Conservation (phyloP, 116 monocot species). For the Cymodocea nodosa region DNA sequence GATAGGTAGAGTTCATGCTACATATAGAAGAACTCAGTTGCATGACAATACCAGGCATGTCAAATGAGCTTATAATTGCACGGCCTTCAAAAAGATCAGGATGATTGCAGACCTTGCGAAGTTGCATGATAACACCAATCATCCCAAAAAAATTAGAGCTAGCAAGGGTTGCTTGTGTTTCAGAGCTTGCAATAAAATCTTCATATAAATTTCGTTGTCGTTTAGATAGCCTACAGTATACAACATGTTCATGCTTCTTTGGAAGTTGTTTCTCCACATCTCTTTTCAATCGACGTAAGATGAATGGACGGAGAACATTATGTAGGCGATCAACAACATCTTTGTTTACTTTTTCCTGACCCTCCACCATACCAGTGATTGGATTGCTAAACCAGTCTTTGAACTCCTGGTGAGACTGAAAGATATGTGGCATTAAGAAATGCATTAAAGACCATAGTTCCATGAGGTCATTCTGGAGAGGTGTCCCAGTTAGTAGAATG, state of each 20-base stretch:
- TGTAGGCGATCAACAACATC: slow-evolving; percentile 97
- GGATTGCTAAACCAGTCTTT: slow-evolving; percentile 99
- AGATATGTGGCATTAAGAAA: slow-evolving; percentile 98
- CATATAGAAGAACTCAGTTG: slow-evolving; percentile 69
- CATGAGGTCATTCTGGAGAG: slow-evolving; percentile 99
- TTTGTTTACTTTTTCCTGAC: slow-evolving; percentile 93
- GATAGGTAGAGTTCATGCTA: slow-evolving; percentile 32
- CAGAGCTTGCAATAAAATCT: slow-evolving; percentile 96
- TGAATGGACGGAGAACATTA: slow-evolving; percentile 97
- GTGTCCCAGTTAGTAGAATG: slow-evolving; percentile 92
- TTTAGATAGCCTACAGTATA: slow-evolving; percentile 82
- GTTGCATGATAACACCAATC: slow-evolving; percentile 99
- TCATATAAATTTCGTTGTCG: slow-evolving; percentile 95
- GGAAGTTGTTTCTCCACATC: slow-evolving; percentile 99
- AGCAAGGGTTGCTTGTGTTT: slow-evolving; percentile 92
- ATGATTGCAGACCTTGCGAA: slow-evolving; percentile 99
- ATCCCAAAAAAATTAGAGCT: slow-evolving; percentile 96
- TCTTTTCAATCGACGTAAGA: slow-evolving; percentile 81
- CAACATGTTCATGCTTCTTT: slow-evolving; percentile 84
- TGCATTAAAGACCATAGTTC: slow-evolving; percentile 99
- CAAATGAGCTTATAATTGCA: slow-evolving; percentile 91
- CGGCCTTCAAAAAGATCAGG: slow-evolving; percentile 99
- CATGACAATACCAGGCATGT: slow-evolving; percentile 79
- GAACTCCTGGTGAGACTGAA: slow-evolving; percentile 99
- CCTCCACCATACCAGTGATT: slow-evolving; percentile 96